These are phyloP conservation scores for Plasmodium chabaudi DNA, from an alignment of 169 alveolate genomes.

Conservation along the genomic window DNA sequence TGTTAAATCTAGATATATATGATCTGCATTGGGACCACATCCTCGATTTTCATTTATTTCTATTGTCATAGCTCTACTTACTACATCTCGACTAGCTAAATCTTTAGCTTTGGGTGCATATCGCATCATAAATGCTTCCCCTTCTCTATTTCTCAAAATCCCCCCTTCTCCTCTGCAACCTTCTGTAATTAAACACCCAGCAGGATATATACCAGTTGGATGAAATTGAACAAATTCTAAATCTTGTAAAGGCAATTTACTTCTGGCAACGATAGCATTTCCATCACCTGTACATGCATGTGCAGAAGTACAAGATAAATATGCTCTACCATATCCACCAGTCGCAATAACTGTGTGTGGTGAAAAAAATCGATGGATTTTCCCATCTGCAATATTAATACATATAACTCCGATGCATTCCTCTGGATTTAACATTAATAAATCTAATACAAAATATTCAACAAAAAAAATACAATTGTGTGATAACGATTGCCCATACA, in stretches of 20 bases:
- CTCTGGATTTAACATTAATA: constrained; percentile 92
- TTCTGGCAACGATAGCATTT: constrained; percentile 91
- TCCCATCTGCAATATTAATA: constrained; percentile 96
- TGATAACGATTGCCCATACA: constrained; percentile 94
- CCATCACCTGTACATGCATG: constrained; percentile 99
- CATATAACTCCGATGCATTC: constrained; percentile 95
- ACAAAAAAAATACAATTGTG: constrained; percentile 96
- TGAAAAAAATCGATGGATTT: constrained; percentile 96
- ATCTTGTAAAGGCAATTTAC: constrained; percentile 97
- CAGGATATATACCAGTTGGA: constrained; percentile 98
- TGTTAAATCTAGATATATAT: constrained; percentile 94
- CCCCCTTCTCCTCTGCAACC: constrained; percentile 99
- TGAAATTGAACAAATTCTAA: constrained; percentile 98
- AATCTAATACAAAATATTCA: constrained; percentile 97
- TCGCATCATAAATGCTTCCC: constrained; percentile 96
- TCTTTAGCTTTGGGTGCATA: constrained; percentile 97
- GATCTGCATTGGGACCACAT: constrained; percentile 96
- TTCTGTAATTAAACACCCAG: constrained; percentile 98
- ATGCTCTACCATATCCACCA: constrained; percentile 99
- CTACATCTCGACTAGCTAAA: constrained; percentile 98
- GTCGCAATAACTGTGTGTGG: constrained; percentile 96
- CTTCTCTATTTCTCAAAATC: constrained; percentile 96
- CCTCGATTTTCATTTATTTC: constrained; percentile 98
- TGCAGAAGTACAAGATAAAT: constrained; percentile 98
- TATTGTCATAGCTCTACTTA: constrained; percentile 96